Percentiles rank a stretch among this genome's conserved stretches.
These are phyloP conservation scores for Diaporthe velutina DNA, from an alignment of 2,329 filamentous ascomycete species.

Conservation along the genomic window DNA sequence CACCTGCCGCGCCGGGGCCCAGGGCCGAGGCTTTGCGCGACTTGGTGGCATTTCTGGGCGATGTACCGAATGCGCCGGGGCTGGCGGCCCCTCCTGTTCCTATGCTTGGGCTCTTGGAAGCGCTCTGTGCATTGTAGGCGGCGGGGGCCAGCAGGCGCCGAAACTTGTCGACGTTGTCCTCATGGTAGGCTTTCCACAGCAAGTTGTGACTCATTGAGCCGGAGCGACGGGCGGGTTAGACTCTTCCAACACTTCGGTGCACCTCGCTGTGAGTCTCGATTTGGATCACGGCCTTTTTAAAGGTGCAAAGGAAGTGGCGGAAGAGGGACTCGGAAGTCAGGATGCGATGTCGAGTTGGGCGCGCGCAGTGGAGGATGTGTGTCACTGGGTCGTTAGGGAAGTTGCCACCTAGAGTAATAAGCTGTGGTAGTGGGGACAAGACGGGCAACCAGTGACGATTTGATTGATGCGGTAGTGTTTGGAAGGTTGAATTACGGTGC, in stretches of 20 bases:
- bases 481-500: not conserved
- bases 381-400: slow-evolving; percentile 12
- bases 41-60: slow-evolving; percentile 64
- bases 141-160: slow-evolving; percentile 85
- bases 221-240: slow-evolving; percentile 56
- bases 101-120: slow-evolving; percentile 66
- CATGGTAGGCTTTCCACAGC: slow-evolving; percentile 96
- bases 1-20: slow-evolving; percentile 56
- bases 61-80: slow-evolving; percentile 57
- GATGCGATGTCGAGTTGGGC: not conserved
- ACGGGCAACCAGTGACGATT: slow-evolving; percentile 38
- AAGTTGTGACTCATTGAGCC: slow-evolving; percentile 79
- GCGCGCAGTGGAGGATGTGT: slow-evolving; percentile 3
- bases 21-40: slow-evolving; percentile 66
- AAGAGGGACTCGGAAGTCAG: slow-evolving; percentile 34
- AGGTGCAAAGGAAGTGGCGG: slow-evolving; percentile 69
- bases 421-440: slow-evolving; percentile 48
- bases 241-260: slow-evolving; percentile 66
- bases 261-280: slow-evolving; percentile 89
- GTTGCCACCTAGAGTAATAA: slow-evolving; percentile 29
- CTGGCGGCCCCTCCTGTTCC: slow-evolving; percentile 52
- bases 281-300: slow-evolving; percentile 92
- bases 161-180: slow-evolving; percentile 98
- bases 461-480: not conserved
- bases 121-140: slow-evolving; percentile 67